Evolutionary conservation across 305 asterid species (phyloP).

Genomic region (Fraxinus paxiana): DNA sequence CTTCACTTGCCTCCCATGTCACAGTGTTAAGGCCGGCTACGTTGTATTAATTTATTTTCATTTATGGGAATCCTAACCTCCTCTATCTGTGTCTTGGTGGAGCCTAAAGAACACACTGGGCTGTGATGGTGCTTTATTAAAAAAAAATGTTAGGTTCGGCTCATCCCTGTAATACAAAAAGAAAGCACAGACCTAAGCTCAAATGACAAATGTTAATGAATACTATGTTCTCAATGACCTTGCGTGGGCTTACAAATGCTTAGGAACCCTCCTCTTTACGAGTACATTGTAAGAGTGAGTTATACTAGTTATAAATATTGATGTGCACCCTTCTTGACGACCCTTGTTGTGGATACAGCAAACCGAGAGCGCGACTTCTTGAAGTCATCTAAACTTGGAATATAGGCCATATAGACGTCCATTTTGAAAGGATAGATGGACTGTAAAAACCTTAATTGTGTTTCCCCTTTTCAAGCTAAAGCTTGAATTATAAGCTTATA

Average conservation of each 20-base stretch:
- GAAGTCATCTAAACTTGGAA: conserved; percentile 1
- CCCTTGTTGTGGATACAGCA: not conserved
- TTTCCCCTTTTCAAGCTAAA: not conserved
- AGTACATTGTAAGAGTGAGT: not conserved
- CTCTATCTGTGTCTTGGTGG: not conserved
- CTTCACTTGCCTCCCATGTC: not conserved
- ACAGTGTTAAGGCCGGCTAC: not conserved
- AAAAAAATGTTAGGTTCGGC: not conserved
- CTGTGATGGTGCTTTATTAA: not conserved
- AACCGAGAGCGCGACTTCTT: not conserved
- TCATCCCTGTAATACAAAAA: not conserved
- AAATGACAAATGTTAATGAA: not conserved
- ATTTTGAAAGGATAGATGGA: not conserved
- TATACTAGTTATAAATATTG: not conserved
- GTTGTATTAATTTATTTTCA: not conserved
- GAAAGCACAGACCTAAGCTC: not conserved
- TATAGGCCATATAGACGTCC: not conserved
- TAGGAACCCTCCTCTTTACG: not conserved
- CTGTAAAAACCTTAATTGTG: not conserved
- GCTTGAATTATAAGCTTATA: not conserved
- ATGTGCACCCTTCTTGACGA: not conserved
- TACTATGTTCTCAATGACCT: not conserved
- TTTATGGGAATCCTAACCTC: not conserved
- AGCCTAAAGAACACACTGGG: not conserved
- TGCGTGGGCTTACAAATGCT: not conserved